Evolutionary conservation across 2,329 filamentous ascomycete species (phyloP), one percentile per base, ranked within the genome.

Genomic region (Sarocladium brachiariae): DNA sequence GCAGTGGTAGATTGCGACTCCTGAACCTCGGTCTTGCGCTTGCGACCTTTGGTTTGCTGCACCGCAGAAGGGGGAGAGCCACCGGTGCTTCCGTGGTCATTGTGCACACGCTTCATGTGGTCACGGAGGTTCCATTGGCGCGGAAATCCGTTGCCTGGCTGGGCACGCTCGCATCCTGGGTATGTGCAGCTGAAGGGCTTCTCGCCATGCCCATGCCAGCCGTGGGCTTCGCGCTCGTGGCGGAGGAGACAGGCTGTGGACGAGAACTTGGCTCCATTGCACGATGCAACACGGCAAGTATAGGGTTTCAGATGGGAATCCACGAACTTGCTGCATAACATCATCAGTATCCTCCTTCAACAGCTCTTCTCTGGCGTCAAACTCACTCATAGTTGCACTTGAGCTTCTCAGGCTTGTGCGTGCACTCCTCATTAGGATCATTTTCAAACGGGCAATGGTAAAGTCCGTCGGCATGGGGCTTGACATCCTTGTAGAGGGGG

Each of bases 371-470:
- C 31, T 8, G 31, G 5, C 13, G 10, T 23, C 30, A 19, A 21
- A 72, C 89, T 80, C 85, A 95, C 91, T 96, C 91, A 66, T 96
- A 97, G 72, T 96, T 95, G 83, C 92, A 96, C 81, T 96, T 96
- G 60, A 97, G 87, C 74, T 95, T 93, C 64, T 95, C 93, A 35
- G 91, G 83, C 72, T 88, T 87, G 81, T 96, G 92, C 68, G 81
- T 87, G 80, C 92, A 97, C 63, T 66, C 74, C 43, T 47, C 43
- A 47, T 47, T 47, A 27, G 71, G 52, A 54, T 83, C 76, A 59
- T 82, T 86, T 66, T 86, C 83, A 76, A 86, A 93, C 5, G 92
- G 92, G 76, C 92, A 97, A 72, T 95, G 89, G 73, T 93, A 97
- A 53, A 95, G 80, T 63, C 89, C 90, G 69, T 96, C 89, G 30